phyloP scores from a whole-genome alignment of 305 asterid genomes.

The Fraxinus paxiana region DNA sequence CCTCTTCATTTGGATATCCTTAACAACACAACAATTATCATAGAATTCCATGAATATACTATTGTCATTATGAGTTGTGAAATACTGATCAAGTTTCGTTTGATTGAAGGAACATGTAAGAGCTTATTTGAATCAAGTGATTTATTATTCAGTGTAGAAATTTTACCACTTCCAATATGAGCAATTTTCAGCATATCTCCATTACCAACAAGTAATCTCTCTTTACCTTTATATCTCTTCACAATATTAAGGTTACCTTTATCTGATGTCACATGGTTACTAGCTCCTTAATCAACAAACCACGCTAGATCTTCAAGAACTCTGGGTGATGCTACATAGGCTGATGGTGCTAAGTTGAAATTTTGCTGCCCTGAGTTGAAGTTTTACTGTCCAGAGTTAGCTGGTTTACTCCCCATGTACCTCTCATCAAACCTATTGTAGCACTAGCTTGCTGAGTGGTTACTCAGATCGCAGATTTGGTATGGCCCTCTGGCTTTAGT shows the following conservation, averaged over 20 bases:
- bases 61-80: not conserved
- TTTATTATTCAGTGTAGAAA: not conserved
- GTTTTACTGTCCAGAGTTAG: not conserved
- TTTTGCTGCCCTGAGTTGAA: not conserved
- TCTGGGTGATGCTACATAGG: not conserved
- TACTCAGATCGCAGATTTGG: not conserved
- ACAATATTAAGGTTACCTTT: not conserved
- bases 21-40: not conserved
- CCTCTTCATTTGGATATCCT: not conserved
- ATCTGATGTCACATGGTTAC: no score
- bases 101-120: not conserved
- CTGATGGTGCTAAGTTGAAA: not conserved
- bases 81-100: not conserved
- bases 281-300: not conserved
- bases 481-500: not conserved
- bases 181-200: not conserved
- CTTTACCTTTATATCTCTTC: not conserved
- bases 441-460: not conserved
- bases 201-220: not conserved
- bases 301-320: not conserved
- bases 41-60: not conserved
- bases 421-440: not conserved
- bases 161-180: not conserved
- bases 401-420: not conserved
- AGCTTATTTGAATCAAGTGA: not conserved